Evolutionary conservation across 1,284 basidiomycete species (phyloP), one percentile per base, ranked within the genome.

Genomic region (Ganoderma lingzhi): DNA sequence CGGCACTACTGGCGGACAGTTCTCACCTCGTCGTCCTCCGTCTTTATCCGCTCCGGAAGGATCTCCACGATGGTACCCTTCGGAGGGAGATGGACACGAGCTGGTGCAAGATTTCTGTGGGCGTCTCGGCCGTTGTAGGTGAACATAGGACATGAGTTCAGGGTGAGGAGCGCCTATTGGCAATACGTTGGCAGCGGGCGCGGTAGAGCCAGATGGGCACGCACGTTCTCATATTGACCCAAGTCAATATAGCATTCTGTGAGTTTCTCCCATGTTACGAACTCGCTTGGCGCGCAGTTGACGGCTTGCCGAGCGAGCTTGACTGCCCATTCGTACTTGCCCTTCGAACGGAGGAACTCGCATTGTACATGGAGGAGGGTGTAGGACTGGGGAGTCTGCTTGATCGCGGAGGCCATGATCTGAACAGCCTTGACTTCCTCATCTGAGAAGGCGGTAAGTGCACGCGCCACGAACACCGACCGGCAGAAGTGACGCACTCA

Each of bases 141-240:
- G 82, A 99, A 99, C 97, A 99, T 99, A 0, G 97, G 97, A 83
- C 98, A 99, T 48, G 97, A 99, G 79, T 99, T 99, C 70, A 99
- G 89, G 1, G 97, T 99, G 51, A 99, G 86, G 15, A 99, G 84
- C 0, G 97, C 96, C 86, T 88, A 67, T 19, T 60, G 10, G 37
- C 39, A n/a, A 61, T 42, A 58, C 19, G 63, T 58, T 37, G 51
- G n/a, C 1, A 4, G 35, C 37, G 23, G 28, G 9, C 41, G 32
- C 44, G 64, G 12, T 9, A 1, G 15, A 12, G n/a, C 15, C 32
- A 23, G 15, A 41, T 12, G 9, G 15, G 23, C 3, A 77, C 85
- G 64, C 69, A 88, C 90, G 67, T 92, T 91, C 77, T 98, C 95
- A 80, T 89, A 99, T 79, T 96, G 90, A 15, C 90, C 91, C 62